Base-by-base conservation (phyloP, 768 basidiomycete species). In the Tulasnella sp. region DNA sequence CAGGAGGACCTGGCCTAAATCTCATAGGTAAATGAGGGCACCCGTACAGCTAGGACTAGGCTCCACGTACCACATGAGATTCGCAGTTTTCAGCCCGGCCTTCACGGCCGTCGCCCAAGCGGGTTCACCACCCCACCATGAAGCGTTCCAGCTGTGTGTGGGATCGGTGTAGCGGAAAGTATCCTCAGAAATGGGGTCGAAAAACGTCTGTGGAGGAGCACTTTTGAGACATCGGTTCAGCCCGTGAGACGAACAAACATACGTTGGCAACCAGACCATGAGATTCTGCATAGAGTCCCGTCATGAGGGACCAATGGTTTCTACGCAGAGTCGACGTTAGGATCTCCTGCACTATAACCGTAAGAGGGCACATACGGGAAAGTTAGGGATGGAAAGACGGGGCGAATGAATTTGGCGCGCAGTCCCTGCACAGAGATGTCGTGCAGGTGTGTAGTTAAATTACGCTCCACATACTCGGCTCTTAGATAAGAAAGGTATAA, bases 221-320 rank as follows among this genome's bases (percentile, higher is more conserved):
- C 48, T 46, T 52, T 44, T 44, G 68, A 62, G 71, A 71, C 46
- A 24, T 12, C 27, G 39, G 27, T 40, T 38, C 34, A 31, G 62
- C 6, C 4, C 62, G 31, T 56, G 52, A 24, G 36, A 31, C 21
- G 46, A 58, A 14, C 39, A 76, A 2, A 83, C 89, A 34, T 83
- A 95, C 94, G 83, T 97, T 98, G 18, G 90, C 96, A 34, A 98
- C 89, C 71, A 98, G 95, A 18, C 96, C 96, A 84, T 97, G 95
- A 31, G 93, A 93, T 85, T 97, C 95, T 0, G 93, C 93, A 83
- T 95, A 90, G 3, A 97, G 88, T 2, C 96, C 96, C 19, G 96
- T 98, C 92, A 97, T 91, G 48, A 97, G 84, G 3, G 92, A 85
- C 95, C 96, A 98, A 84, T 97, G 96, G 83, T 97, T 97, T 24